Base-by-base conservation (phyloP, 768 basidiomycete genomes). In the Pisolithus orientalis region DNA sequence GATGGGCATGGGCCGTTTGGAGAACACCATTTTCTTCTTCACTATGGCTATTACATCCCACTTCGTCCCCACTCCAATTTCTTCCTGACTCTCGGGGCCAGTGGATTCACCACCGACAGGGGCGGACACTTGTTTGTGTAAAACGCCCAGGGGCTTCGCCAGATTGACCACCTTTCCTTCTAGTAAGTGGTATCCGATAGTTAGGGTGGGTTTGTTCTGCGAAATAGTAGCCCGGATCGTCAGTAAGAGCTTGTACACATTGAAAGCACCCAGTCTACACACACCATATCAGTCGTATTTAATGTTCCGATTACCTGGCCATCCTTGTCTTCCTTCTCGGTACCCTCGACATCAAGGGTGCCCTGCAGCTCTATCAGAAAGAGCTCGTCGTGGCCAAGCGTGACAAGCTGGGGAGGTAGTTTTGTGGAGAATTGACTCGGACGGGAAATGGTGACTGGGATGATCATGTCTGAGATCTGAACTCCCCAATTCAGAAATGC, bases 341-440 rank as follows among this genome's bases (percentile, higher is more conserved):
- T 65, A 42, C 69, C 80, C 51, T 89, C 86, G 31, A 87, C 83
- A 43, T 87, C 83, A 37, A 96, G 76, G 47, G 76, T 73, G 47
- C 94, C 94, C 67, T 97, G 94, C 5, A 96, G 74, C 61, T 97
- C 94, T 49, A 97, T 79, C 5, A 97, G 72, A 39, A 92, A 82
- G 13, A 92, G 65, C 62, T 93, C 90, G 40, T 85, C 83, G 56
- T 87, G 76, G 14, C 90, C 90, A 40, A 94, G 78, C 52, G 78
- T 77, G 1, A 84, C 85, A 13, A 95, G 73, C 0, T 76, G 71
- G 1, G 84, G 75, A 0, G 87, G 83, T 5, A 90, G 76, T 59
- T 77, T 79, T 6, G 57, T 46, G 2, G 65, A 57, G 54, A 58
- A 59, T 4, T 66, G 63, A n/a, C 65, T 67, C 1, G 72, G 60